Base-by-base conservation (phyloP, 2,329 filamentous ascomycete genomes). In the Arthrobotrys iridis region DNA sequence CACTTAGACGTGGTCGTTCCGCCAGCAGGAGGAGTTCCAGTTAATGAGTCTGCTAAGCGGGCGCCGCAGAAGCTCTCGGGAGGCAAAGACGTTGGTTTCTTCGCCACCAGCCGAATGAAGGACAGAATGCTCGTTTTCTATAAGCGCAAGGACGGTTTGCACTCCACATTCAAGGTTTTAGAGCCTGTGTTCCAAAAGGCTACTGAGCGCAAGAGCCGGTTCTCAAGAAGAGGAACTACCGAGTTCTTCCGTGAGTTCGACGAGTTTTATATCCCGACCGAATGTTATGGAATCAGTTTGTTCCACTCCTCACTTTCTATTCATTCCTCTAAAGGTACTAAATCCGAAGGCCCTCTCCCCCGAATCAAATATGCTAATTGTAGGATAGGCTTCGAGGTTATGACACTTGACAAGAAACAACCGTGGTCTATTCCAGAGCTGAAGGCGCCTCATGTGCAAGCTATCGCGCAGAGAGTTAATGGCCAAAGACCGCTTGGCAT, bases 161-260 rank as follows among this genome's bases (percentile, higher is more conserved):
- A 93, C 79, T 97, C 93, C 22, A 96, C 91, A 0, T 98, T 99
- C 87, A 98, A 93, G 84, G 93, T 99, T 10, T 88, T 99, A 6
- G 95, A 99, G 81, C 95, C 95, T 0, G 93, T 99, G 24, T 91
- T 95, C 80, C 93, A 97, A 78, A 97, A 97, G 81, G 91, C 93
- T 0, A 90, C 91, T 0, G 92, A 96, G 80, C 94, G 91, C 84
- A 92, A 90, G 79, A 87, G 89, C 3, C 89, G 92, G 6, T 85
- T 90, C 77, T 89, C 89, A 15, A 84, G 84, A 72, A 86, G 87
- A 28, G 93, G 93, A 18, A 89, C 88, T 73, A 97, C 94, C 0
- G 95, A 99, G 79, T 94, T 94, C 79, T 99, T 98, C 88, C 91
- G 95, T 77, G 95, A 99, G 81, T 99, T 93, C 81, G 95, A 99